Evolutionary conservation across 805 yeast species (phyloP), one percentile per base, ranked within the genome.

Genomic region (Metschnikowia lachancei): DNA sequence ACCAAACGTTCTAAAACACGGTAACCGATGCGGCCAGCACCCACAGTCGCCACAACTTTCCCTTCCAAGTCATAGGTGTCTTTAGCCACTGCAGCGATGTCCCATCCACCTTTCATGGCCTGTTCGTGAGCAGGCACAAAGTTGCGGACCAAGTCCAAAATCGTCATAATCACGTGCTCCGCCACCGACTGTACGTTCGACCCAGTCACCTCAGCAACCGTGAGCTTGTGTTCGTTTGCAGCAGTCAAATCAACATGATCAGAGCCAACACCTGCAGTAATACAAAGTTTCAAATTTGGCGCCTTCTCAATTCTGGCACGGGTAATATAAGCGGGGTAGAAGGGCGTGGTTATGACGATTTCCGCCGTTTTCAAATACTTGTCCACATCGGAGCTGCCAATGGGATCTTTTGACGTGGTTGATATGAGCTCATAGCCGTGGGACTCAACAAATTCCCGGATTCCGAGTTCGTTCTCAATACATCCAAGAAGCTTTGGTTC

Each of bases 191-290:
- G 77, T 40, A 85, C 90, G 62, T 86, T 86, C 43, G 90, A 83
- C 6, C 94, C 92, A 22, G 95, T 86, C 45, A 86, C 94, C 67
- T 86, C 94, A 41, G 81, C 71, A 16, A 86, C 94, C 14, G 85
- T 75, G 59, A 86, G 78, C 51, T 79, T 76, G 49, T 71, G 70
- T 53, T 78, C 81, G 55, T 81, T 78, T 53, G 87, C 82, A 56
- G 85, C 85, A 55, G 76, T 76, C 57, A 86, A 74, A 60, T 85
- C 92, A 52, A 85, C 74, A 66, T 86, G 94, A 63, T 86, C 94
- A 17, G 89, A 82, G 11, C 95, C 95, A 49, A 86, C 90, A 57
- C 94, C 95, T 9, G 95, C 95, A 40, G 91, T 86, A 56, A 85
- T 74, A 50, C 82, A 71, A 42, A 83, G 61, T 70, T 84, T 85